Conservation (phyloP, 1,139 yeast genomes). For the Blastobotrys arbuscula region DNA sequence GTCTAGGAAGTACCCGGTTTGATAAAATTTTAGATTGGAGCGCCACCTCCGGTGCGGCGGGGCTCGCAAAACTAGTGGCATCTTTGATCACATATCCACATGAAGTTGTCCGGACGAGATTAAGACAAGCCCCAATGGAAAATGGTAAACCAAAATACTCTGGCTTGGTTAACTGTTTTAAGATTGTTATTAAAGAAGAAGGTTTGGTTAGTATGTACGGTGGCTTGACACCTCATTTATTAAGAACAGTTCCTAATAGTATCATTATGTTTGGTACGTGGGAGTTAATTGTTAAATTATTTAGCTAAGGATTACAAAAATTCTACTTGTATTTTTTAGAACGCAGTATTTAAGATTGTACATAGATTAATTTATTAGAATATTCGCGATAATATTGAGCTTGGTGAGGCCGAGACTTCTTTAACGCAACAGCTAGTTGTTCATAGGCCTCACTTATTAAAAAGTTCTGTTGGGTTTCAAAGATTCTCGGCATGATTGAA, state of each 20-base stretch:
- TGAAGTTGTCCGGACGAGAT: conserved; percentile 91
- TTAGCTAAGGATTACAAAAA: conserved; percentile 4
- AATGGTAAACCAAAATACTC: conserved; percentile 83
- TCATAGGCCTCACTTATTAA: conserved; percentile 25
- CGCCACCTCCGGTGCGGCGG: conserved; percentile 97
- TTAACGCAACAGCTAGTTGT: conserved; percentile 16
- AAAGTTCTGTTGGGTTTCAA: conserved; percentile 21
- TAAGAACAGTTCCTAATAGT: conserved; percentile 96
- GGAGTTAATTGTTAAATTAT: conserved; percentile 74
- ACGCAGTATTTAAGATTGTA: background rate
- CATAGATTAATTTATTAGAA: background rate
- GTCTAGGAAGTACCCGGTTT: conserved; percentile 41
- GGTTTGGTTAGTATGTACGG: conserved; percentile 94
- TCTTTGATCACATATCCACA: conserved; percentile 94
- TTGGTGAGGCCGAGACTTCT: background rate
- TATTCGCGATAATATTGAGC: background rate
- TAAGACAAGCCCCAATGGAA: conserved; percentile 87
- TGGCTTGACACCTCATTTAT: conserved; percentile 92
- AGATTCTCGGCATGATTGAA: conserved; percentile 25
- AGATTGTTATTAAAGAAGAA: conserved; percentile 77
- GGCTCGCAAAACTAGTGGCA: conserved; percentile 90
- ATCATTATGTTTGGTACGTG: conserved; percentile 99
- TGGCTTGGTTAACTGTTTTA: conserved; percentile 84
- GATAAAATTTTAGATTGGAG: conserved; percentile 84
- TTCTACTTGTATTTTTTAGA: background rate